Evolutionary conservation across 192 early-diverging fungal genomes (phyloP), one percentile per base, ranked within the genome.

Genomic region (Gamsiella multidivaricata): DNA sequence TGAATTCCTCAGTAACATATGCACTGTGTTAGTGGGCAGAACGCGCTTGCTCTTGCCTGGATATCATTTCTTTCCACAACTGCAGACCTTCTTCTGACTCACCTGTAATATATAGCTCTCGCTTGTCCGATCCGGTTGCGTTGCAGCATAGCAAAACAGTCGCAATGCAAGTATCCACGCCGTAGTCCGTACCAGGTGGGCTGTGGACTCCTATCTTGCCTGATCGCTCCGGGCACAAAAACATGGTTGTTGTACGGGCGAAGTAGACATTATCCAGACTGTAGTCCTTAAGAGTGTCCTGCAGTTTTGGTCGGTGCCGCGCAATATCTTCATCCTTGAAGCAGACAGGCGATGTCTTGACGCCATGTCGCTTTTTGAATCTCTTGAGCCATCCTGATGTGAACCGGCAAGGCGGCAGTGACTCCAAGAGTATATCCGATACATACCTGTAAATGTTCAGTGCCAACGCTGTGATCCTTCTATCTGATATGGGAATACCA

Each of bases 211-310:
- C 11, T 10, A 23, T 43, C 6, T 41, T 14, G 8, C 14, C 39
- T 14, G 14, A 6, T 8, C 42, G 25, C 22, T 8, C 8, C 3
- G 22, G 8, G 29, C n/a, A 25, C 26, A 60, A 26, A 36, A 60
- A 60, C 39, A 60, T 60, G 22, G 14, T 46, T 32, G 39, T 12
- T 6, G 46, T 12, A 20, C 29, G 28, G 28, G 25, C 43, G 4
- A 42, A 29, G 58, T 60, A 60, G 6, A 60, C 46, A 29, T 60
- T 42, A 26, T n/a, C 17, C 11, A 31, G 26, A 31, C n/a, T 28
- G 28, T 32, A 36, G 15, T 14, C 15, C 15, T 43, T 5, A 53
- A 53, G 20, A n/a, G 5, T 11, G 22, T 11, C 15, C 46, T 20
- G 22, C 22, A 20, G 11, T 17, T 33, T 28, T 54, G 15, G 31